Evolutionary conservation across 1,284 basidiomycete species (phyloP).

Genomic region (Hymenochaete sp.): DNA sequence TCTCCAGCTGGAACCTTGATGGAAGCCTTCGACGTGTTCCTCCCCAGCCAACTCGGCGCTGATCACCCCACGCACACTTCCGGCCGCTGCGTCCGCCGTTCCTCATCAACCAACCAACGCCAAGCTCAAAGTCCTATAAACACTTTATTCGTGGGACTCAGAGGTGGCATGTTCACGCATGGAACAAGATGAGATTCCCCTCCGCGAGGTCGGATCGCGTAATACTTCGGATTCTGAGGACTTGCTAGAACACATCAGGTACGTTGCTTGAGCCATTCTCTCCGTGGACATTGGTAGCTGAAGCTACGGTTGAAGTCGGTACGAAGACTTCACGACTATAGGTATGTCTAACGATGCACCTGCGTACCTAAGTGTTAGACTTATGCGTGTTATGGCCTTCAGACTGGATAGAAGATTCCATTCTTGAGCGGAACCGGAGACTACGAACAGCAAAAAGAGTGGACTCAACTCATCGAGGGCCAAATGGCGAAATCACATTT

Average conservation of each 20-base stretch:
- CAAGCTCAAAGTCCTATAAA: background rate
- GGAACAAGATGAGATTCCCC: slow-evolving; percentile 12
- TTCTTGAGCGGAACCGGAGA: slow-evolving; percentile 75
- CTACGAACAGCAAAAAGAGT: slow-evolving; percentile 47
- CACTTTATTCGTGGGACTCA: slow-evolving; percentile 1
- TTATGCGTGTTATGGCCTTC: slow-evolving; percentile 19
- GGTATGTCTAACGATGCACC: slow-evolving; percentile 33
- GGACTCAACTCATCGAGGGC: slow-evolving; percentile 42
- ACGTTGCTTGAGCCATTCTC: slow-evolving; percentile 14
- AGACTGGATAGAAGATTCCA: slow-evolving; percentile 95
- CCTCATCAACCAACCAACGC: background rate
- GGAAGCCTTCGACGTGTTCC: too few relatives aligned
- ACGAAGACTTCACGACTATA: slow-evolving; percentile 81
- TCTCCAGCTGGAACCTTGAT: too few relatives aligned
- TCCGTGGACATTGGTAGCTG: slow-evolving; percentile 1
- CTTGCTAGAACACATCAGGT: slow-evolving; percentile 24
- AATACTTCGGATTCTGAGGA: background rate
- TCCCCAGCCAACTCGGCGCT: too few relatives aligned
- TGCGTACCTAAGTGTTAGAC: slow-evolving; percentile 6
- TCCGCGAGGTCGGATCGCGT: background rate
- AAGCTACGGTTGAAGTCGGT: slow-evolving; percentile 39
- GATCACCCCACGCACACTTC: too few relatives aligned
- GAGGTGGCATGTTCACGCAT: slow-evolving; percentile 12
- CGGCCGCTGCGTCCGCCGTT: background rate
- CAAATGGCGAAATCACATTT: slow-evolving; percentile 41